Conservation (phyloP, 75 land plant species). For the Gnetum montanum region DNA sequence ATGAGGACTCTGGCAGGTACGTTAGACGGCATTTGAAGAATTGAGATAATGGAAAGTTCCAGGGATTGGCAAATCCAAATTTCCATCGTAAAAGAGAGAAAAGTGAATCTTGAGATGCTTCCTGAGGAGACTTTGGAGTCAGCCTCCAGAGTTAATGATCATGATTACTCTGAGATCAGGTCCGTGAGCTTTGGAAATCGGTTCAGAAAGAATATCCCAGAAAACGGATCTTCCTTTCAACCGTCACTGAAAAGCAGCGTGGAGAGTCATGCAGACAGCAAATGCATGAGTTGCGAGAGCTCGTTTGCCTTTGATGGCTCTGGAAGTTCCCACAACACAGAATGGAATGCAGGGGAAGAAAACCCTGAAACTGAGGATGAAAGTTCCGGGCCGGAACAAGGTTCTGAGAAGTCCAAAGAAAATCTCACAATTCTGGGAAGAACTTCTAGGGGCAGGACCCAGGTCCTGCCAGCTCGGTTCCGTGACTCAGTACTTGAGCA, state of each 20-base stretch:
- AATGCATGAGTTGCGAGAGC: background rate
- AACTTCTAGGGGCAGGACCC: constrained; percentile 36
- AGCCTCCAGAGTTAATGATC: constrained; percentile 2
- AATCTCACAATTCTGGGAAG: constrained; percentile 8
- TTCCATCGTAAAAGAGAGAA: background rate
- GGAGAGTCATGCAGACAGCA: constrained; percentile 8
- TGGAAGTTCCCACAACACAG: background rate
- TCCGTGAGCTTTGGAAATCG: constrained; percentile 5
- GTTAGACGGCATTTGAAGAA: too few species aligned
- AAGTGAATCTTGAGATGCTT: constrained; percentile 6
- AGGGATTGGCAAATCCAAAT: background rate
- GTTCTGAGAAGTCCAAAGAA: background rate
- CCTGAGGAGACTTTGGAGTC: constrained; percentile 4
- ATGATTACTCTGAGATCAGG: constrained; percentile 1
- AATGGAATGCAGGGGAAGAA: background rate
- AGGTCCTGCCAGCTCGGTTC: constrained; percentile 33
- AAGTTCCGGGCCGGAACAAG: background rate
- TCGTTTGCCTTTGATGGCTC: background rate
- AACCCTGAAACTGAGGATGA: constrained; percentile 1
- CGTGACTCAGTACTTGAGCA: constrained; percentile 39
- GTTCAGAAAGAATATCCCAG: constrained; percentile 1
- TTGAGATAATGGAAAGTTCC: background rate
- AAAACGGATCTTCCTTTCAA: background rate
- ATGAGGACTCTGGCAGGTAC: too few species aligned
- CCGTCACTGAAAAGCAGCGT: background rate